phyloP scores from a whole-genome alignment of 129 eudicot species.

The Tagetes patula region DNA sequence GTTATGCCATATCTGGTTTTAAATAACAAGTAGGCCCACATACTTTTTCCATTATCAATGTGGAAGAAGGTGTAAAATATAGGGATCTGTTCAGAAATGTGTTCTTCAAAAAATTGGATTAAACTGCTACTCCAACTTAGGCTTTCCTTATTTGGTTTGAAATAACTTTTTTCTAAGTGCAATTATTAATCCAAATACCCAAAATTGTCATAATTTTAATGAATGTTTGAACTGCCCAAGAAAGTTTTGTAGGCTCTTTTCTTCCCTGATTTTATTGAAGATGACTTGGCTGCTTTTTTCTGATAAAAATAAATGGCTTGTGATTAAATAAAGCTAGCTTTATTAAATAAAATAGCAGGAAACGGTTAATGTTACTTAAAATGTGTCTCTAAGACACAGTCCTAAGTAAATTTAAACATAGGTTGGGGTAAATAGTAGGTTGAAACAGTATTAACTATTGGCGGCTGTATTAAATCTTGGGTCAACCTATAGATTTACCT shows the following conservation, averaged over 20 bases:
- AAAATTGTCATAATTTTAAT: constrained; percentile 18
- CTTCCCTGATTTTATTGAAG: constrained; percentile 8
- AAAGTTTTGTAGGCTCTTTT: constrained; percentile 24
- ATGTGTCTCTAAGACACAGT: background rate
- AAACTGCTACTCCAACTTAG: constrained; percentile 28
- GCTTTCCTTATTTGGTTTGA: constrained; percentile 33
- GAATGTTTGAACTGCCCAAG: constrained; percentile 36
- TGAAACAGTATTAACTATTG: constrained; percentile 23
- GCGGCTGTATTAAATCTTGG: constrained; percentile 20
- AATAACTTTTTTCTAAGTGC: constrained; percentile 22
- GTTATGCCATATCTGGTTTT: constrained; percentile 24
- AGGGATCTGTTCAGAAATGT: constrained; percentile 35
- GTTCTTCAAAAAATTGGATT: constrained; percentile 12
- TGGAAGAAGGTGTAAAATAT: constrained; percentile 15
- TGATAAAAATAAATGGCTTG: too few species aligned
- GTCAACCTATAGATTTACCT: constrained; percentile 25
- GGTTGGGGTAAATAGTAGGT: constrained; percentile 23
- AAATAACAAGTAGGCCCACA: constrained; percentile 39
- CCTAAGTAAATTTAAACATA: background rate
- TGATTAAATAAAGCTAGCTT: too few species aligned
- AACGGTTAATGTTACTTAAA: background rate
- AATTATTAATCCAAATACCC: constrained; percentile 27
- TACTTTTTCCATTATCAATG: constrained; percentile 27
- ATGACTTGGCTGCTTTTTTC: background rate
- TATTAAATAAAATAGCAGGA: background rate